These are phyloP conservation scores for Aspergillus thermomutatus DNA, from an alignment of 2,329 filamentous ascomycete genomes.

Conservation along the genomic window DNA sequence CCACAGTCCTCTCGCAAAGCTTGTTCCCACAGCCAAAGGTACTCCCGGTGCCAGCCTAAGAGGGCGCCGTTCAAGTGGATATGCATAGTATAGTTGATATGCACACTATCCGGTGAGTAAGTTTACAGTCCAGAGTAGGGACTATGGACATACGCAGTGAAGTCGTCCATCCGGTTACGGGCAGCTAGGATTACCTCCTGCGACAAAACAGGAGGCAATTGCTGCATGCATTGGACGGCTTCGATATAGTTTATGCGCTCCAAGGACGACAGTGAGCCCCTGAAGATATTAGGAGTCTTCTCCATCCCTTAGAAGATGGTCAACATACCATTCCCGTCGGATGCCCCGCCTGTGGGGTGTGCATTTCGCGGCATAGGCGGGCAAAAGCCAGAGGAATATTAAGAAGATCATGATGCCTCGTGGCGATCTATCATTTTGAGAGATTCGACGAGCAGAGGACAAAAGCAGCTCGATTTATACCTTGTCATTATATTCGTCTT, in stretches of 20 bases:
- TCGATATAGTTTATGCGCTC: not conserved
- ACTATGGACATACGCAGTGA: not conserved
- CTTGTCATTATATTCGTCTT: too few species aligned
- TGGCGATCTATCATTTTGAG: too few species aligned
- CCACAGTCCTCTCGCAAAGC: constrained; percentile 6
- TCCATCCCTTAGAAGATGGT: not conserved
- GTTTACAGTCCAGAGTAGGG: not conserved
- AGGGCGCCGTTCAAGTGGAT: constrained; percentile 7
- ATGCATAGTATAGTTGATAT: constrained; percentile 7
- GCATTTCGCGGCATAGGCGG: not conserved
- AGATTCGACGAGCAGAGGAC: too few species aligned
- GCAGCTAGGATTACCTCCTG: constrained; percentile 1
- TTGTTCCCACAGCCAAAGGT: constrained; percentile 8
- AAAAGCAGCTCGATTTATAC: too few species aligned
- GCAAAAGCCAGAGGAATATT: not conserved
- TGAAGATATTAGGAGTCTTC: not conserved
- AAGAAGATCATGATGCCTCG: not conserved
- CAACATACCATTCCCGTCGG: not conserved
- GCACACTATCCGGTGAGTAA: not conserved
- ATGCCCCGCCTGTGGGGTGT: not conserved
- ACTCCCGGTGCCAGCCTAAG: constrained; percentile 11
- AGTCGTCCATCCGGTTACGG: constrained; percentile 2
- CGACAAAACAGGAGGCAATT: not conserved
- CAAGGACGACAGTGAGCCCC: not conserved
- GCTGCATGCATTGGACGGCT: constrained; percentile 6